Evolutionary conservation across 345 rosid genomes (phyloP), one percentile per base, ranked within the genome.

Genomic region (Syzygium jambos): DNA sequence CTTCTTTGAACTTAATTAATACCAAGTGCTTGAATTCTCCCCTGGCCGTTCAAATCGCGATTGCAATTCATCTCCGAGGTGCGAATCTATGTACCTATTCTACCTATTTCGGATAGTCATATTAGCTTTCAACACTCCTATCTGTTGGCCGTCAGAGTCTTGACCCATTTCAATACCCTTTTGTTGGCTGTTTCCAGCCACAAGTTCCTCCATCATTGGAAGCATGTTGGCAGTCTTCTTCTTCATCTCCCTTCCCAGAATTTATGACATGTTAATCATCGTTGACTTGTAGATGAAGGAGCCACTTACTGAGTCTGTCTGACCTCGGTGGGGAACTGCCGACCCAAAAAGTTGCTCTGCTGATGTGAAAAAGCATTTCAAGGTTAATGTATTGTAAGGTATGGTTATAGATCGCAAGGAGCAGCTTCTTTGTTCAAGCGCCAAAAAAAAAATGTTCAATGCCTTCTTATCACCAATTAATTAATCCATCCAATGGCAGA

Each of bases 1-100:
- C 95, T 85, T 93, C 96, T 89, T 95, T 96, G 86, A 95, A 95
- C 95, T 95, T 95, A 34, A 94, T 93, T 86, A 94, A 85, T 73
- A 91, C 99, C 90, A 95, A 93, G 91, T 96, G 96, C 93, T 94
- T 96, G 91, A 93, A 91, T 91, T 92, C 98, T 49, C 56, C 85
- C 2, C 5, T n/a, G 34, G 17, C 52, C 51, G 11, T 52, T 23
- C 30, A 27, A 59, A 59, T 83, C 34, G 6, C n/a, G 56, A 83
- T 41, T 83, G 22, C 52, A 46, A 27, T 4, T 4, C 30, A 6
- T 6, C 85, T 49, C 56, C 25, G 38, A 49, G 51, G 30, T 46
- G 30, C 30, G 19, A 82, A 82, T 25, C 49, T 13, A 83, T 23
- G 27, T 12, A 51, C 85, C 56, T 53, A 83, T 23, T 11, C 43